A percentile compares a stretch with the other conserved stretches of the same genome.
These are phyloP conservation scores for Trypanosoma congolense DNA, from an alignment of 208 protist genomes.

Conservation along the genomic window DNA sequence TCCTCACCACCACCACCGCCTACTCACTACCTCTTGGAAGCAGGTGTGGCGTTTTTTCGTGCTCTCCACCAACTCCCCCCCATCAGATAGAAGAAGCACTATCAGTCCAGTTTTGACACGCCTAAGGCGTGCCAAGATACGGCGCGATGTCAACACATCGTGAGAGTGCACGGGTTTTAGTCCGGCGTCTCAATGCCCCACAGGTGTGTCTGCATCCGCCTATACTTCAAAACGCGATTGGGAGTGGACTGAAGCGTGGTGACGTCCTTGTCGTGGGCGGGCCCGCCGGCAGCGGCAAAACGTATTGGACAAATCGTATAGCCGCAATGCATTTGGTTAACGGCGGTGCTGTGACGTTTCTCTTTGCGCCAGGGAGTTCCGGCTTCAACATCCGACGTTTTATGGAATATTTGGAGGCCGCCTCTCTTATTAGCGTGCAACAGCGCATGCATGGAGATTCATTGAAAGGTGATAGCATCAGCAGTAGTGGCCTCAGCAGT, in stretches of 20 bases:
- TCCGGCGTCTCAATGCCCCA: slow-evolving; percentile 44
- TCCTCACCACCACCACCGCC: too few species aligned
- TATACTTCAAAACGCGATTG: slow-evolving; percentile 21
- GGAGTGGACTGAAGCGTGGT: slow-evolving; percentile 22
- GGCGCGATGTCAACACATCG: slow-evolving; percentile 17
- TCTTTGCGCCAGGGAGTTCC: slow-evolving; percentile 33
- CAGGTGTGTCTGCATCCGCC: slow-evolving; percentile 41
- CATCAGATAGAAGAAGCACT: too few species aligned
- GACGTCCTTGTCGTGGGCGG: slow-evolving; percentile 31
- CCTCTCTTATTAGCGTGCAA: background rate
- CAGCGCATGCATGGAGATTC: background rate
- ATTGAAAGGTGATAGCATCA: background rate
- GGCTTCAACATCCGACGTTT: slow-evolving; percentile 34
- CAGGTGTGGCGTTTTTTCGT: too few species aligned
- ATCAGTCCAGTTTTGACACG: too few species aligned
- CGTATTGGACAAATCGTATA: slow-evolving; percentile 30
- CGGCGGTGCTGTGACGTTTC: slow-evolving; percentile 44
- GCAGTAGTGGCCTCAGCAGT: background rate
- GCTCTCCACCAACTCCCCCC: too few species aligned
- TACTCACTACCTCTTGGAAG: too few species aligned
- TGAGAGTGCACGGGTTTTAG: slow-evolving; percentile 37
- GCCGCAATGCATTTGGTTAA: slow-evolving; percentile 39
- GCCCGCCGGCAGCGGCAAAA: slow-evolving; percentile 14
- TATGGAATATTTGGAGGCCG: slow-evolving; percentile 34
- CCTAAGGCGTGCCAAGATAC: too few species aligned